Evolutionary conservation across 2,329 filamentous ascomycete genomes (phyloP), one percentile per base, ranked within the genome.

Genomic region (Microdochium nivale): DNA sequence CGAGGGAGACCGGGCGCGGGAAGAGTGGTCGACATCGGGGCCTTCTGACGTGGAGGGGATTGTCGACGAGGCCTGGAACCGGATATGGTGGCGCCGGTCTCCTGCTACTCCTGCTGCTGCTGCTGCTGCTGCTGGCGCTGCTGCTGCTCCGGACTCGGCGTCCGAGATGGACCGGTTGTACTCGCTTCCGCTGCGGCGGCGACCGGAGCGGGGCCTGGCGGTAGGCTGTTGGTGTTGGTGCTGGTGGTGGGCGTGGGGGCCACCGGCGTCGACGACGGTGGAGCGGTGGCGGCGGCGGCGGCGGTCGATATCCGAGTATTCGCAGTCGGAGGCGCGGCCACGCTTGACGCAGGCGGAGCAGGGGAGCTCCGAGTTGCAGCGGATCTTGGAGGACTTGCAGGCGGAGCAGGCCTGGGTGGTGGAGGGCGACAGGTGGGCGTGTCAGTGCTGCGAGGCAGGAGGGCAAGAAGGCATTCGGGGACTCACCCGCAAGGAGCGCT

Each of bases 381-480:
- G 47, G 35, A 49, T 52, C 47, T 52, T 52, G 24, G 49, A 48
- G 19, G 48, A 48, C 48, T 52, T 52, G 37, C 51, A 52, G 23
- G 51, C 47, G 33, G 48, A 40, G 47, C 51, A 52, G 25, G 51
- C 51, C 51, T 44, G 40, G 7, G 8, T 44, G n/a, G n/a, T n/a
- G n/a, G n/a, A n/a, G n/a, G n/a, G n/a, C n/a, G n/a, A n/a, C n/a
- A n/a, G n/a, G n/a, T n/a, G n/a, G n/a, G 40, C 10, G 40, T 23
- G 27, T 30, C 27, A 30, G 27, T 30, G 11, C 19, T 11, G 19
- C 13, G 40, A 44, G 16, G 40, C 16, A 23, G 40, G n/a, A 44
- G 40, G 14, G 7, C 40, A 44, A 7, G 9, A 16, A 44, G n/a
- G n/a, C n/a, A 24, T 13, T 13, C 21, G 40, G 40, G 40, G 7